A percentile compares a stretch with the other conserved stretches of the same genome.
phyloP scores from a whole-genome alignment of 2,329 filamentous ascomycete species.

The Neodidymelliopsis sp. region DNA sequence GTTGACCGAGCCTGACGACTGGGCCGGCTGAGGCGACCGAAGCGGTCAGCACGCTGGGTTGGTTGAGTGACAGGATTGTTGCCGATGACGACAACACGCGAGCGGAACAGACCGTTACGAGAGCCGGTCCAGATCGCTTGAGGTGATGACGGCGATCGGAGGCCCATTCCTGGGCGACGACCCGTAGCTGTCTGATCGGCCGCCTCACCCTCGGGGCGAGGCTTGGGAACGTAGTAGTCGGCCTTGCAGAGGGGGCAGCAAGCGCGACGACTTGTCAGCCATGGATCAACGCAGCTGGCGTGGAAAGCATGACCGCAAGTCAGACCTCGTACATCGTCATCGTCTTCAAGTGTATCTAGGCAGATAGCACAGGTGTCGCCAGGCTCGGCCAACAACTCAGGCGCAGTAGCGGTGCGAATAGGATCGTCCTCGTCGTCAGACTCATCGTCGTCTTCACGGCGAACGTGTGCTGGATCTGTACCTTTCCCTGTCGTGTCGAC shows the following conservation, averaged over 20 bases:
- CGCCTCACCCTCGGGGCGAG: constrained; percentile 68
- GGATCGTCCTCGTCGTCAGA: constrained; percentile 79
- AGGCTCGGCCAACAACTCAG: constrained; percentile 79
- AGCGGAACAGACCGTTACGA: constrained; percentile 44
- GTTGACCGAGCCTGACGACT: constrained; percentile 32
- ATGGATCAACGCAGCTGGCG: constrained; percentile 92
- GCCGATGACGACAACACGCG: constrained; percentile 40
- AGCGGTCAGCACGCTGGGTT: constrained; percentile 23
- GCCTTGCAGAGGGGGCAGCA: constrained; percentile 98
- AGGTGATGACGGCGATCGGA: constrained; percentile 43
- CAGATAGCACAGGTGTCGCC: constrained; percentile 97
- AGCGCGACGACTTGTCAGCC: constrained; percentile 91
- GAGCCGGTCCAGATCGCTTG: constrained; percentile 42
- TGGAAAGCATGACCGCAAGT: constrained; percentile 99
- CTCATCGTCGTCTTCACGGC: constrained; percentile 58
- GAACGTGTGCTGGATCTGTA: constrained; percentile 27
- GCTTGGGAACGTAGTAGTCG: constrained; percentile 96
- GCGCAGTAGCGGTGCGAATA: constrained; percentile 81
- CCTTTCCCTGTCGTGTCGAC: constrained; percentile 33
- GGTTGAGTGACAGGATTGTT: constrained; percentile 16
- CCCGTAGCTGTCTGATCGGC: constrained; percentile 35
- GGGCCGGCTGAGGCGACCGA: constrained; percentile 37
- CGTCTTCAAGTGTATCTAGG: constrained; percentile 90
- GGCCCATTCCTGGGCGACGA: constrained; percentile 39
- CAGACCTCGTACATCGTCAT: constrained; percentile 92